A percentile compares a stretch with the other conserved stretches of the same genome.
These are phyloP conservation scores for Zymoseptoria ardabiliae DNA, from an alignment of 2,329 filamentous ascomycete species.

Conservation along the genomic window DNA sequence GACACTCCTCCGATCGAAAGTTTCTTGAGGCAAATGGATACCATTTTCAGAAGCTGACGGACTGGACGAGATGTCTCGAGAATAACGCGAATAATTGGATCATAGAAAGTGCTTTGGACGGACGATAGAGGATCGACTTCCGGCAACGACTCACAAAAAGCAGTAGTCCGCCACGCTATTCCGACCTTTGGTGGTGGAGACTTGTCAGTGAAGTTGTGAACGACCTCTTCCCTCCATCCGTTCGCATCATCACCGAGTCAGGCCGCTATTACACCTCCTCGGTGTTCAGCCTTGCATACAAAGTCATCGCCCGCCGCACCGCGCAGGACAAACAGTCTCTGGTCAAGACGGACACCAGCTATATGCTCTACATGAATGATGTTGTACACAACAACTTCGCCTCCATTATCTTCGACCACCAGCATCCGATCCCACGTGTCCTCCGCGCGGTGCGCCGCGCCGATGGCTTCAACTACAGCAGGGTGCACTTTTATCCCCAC, in stretches of 20 bases:
- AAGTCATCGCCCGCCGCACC: conserved; percentile 90
- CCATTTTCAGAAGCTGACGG: too few species aligned
- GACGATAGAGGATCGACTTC: too few species aligned
- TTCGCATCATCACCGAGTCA: conserved; percentile 90
- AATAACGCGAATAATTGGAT: too few species aligned
- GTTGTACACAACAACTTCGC: conserved; percentile 98
- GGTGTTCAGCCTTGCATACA: conserved; percentile 90
- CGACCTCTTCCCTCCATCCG: conserved; percentile 72
- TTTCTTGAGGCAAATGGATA: too few species aligned
- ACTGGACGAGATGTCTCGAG: too few species aligned
- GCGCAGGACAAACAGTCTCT: conserved; percentile 60
- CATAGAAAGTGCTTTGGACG: too few species aligned
- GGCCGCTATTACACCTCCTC: conserved; percentile 92
- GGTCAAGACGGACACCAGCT: conserved; percentile 53
- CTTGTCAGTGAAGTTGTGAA: conserved; percentile 74
- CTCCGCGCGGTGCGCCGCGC: conserved; percentile 40
- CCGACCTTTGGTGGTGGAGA: too few species aligned
- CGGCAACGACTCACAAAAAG: too few species aligned
- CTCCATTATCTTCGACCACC: conserved; percentile 98
- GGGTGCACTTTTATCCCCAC: too few species aligned
- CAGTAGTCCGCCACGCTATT: too few species aligned
- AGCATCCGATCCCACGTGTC: conserved; percentile 79
- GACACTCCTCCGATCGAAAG: too few species aligned
- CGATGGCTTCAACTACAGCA: too few species aligned
- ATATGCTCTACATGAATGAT: conserved; percentile 98